phyloP scores from a whole-genome alignment of 345 rosid species.

The Murraya paniculata region DNA sequence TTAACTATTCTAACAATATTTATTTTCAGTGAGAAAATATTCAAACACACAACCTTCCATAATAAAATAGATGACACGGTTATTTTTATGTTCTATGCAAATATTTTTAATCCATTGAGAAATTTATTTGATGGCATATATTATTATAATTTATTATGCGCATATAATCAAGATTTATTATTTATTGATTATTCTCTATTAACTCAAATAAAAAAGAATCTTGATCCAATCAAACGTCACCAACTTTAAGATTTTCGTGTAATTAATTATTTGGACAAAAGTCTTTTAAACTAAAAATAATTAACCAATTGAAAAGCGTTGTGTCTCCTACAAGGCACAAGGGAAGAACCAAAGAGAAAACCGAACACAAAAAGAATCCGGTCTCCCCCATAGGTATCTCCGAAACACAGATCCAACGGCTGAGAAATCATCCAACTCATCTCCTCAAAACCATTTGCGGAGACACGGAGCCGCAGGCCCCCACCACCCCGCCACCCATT shows the following conservation, averaged over 20 bases:
- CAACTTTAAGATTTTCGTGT: neutral
- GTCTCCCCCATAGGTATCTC: neutral
- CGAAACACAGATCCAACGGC: slow-evolving; percentile 39
- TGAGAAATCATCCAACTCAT: slow-evolving; percentile 18
- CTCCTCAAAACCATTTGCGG: slow-evolving; percentile 37
- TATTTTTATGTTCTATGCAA: too few species aligned
- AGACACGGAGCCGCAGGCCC: slow-evolving; percentile 53
- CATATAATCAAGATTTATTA: too few species aligned
- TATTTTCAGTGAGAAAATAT: too few species aligned
- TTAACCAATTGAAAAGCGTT: neutral
- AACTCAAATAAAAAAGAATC: too few species aligned
- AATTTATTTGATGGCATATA: too few species aligned
- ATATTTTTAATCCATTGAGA: too few species aligned
- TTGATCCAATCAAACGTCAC: too few species aligned
- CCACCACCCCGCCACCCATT: slow-evolving; percentile 29
- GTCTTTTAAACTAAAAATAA: neutral
- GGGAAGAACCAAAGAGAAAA: neutral
- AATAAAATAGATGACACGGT: too few species aligned
- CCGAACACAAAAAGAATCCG: neutral
- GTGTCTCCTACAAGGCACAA: neutral
- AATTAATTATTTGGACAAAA: neutral
- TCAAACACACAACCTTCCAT: too few species aligned
- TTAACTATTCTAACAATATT: too few species aligned
- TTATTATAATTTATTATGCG: too few species aligned
- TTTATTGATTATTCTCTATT: too few species aligned